Evolutionary conservation across 2,329 filamentous ascomycete genomes (phyloP), one percentile per base, ranked within the genome.

Genomic region (Clathrospora elynae): DNA sequence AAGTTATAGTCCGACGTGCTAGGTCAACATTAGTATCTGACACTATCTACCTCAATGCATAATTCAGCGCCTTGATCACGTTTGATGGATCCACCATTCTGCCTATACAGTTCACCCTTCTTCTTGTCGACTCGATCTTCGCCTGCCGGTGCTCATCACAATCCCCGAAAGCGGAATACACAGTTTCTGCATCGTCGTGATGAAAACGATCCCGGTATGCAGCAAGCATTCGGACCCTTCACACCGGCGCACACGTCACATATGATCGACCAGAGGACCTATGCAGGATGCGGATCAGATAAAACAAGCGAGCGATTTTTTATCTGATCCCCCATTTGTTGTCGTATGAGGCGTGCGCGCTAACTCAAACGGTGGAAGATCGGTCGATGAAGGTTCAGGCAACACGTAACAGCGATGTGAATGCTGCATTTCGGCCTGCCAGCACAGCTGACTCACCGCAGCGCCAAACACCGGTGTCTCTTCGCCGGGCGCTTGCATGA

Each of bases 211-310:
- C 10, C 9, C 13, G 4, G 8, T 2, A 9, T 10, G 9, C 4
- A 6, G 16, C 12, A 38, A 28, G 23, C 10, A 9, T 11, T 26
- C 16, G 14, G 17, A 17, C 18, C 11, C 9, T 18, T 18, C 25
- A 23, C 31, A 11, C 42, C 9, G 36, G 8, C 28, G 39, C 17
- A 11, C 17, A 54, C 51, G 53, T 50, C 51, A 52, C 43, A 35
- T 20, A 13, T 39, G 24, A 34, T 24, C 11, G 11, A 24, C 6
- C 7, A 7, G 22, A n/a, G n/a, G n/a, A n/a, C 14, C 24, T 23
- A 53, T 59, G 56, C 57, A 61, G 52, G 52, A 42, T 4, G 53
- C 60, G 61, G 64, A 66, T 67, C 62, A 59, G 62, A 67, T 65
- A 66, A 61, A 55, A 45, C 62, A 59, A 64, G 53, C 41, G 53